Evolutionary conservation across 23 red algal genomes (phyloP), one percentile per base, ranked within the genome.

Genomic region (Gracilaria caudata): DNA sequence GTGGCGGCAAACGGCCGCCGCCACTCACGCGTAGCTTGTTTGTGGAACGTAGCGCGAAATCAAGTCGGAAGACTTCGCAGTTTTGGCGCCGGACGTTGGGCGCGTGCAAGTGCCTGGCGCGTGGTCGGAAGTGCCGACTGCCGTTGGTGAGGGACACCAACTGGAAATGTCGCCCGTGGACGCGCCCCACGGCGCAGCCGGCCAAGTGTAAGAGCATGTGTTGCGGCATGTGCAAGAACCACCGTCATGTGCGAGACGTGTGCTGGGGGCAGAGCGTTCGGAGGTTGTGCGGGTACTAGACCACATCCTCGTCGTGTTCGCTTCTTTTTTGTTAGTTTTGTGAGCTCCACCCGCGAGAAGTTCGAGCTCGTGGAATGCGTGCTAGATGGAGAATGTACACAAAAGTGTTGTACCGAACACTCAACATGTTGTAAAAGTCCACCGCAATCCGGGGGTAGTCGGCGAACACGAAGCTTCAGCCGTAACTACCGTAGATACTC

Each of bases 1-100:
- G 47, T 34, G 28, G 36, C 37, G 85, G 73, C 7, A 3, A 11
- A 0, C 47, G 35, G 7, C 85, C 85, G 11, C 35, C 49, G 32
- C 35, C 68, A 35, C 51, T 89, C 49, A 89, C 55, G 37, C 66
- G 70, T 7, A 35, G 5, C 4, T 55, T 37, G 13, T 89, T 79
- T 63, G 83, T n/a, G n/a, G 8, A 17, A 53, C 49, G 13, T 1
- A 16, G 49, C 49, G 13, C 49, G 51, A 10, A 19, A 19, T 13
- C 10, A 54, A 54, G 51, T 54, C 51, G 19, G 51, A 10, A 54
- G 19, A 10, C 51, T 13, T 13, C 10, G 19, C 25, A 8, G 26
- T 34, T 29, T 19, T 65, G 60, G 60, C 60, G 26, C n/a, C 25
- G 26, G n/a, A 9, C 23, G 25, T 23, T 65, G 60, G 60, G 5